Percentiles rank a stretch among this genome's conserved stretches.
phyloP scores from a whole-genome alignment of 2,329 filamentous ascomycete species.

The Achaetomium macrosporum region DNA sequence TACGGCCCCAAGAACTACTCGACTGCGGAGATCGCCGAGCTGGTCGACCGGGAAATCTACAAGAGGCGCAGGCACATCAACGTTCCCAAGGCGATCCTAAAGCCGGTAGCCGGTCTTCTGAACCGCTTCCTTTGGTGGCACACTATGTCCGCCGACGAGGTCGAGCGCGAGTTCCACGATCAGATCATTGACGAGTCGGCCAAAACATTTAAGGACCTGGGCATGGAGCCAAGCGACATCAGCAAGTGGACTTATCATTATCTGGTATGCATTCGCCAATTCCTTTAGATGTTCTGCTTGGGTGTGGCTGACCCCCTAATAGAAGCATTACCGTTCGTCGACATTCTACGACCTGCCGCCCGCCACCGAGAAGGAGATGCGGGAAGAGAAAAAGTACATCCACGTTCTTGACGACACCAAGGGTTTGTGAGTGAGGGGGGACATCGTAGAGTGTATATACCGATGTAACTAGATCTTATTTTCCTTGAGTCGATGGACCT shows the following conservation, averaged over 20 bases:
- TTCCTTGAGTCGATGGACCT: conserved; percentile 17
- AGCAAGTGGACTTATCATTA: conserved; percentile 88
- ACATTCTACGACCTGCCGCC: conserved; percentile 91
- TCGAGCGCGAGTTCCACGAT: conserved; percentile 89
- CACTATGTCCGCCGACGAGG: conserved; percentile 71
- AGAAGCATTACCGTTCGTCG: conserved; percentile 87
- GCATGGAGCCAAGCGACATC: conserved; percentile 82
- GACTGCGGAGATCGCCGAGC: conserved; percentile 74
- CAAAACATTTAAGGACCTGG: conserved; percentile 93
- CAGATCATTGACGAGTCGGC: conserved; percentile 84
- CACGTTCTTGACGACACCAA: conserved; percentile 84
- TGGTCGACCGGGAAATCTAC: conserved; percentile 89
- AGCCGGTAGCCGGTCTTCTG: conserved; percentile 65
- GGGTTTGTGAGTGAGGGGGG: conserved; percentile 12
- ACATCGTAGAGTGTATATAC: conserved; percentile 29
- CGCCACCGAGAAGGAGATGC: conserved; percentile 88
- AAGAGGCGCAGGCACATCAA: conserved; percentile 89
- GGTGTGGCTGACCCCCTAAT: conserved; percentile 31
- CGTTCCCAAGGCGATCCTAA: conserved; percentile 72
- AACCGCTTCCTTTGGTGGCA: conserved; percentile 90
- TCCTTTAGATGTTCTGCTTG: conserved; percentile 13
- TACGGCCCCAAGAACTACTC: conserved; percentile 92
- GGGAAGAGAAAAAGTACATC: conserved; percentile 93
- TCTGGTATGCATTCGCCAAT: conserved; percentile 54
- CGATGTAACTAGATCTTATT: conserved; percentile 27